Conservation (phyloP, 805 yeast species). For the Candida xyloterini region DNA sequence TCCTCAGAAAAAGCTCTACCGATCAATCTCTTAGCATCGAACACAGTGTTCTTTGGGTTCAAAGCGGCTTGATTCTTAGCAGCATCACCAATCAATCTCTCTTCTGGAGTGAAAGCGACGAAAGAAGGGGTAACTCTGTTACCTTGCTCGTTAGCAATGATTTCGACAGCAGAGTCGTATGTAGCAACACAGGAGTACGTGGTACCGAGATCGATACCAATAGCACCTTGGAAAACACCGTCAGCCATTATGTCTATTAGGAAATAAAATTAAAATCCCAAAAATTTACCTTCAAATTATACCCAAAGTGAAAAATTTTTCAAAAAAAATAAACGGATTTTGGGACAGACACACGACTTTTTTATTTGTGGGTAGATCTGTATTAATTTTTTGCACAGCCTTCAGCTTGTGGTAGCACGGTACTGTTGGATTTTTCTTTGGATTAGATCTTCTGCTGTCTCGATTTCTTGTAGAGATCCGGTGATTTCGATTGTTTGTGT, state of each 20-base stretch:
- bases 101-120: conserved; percentile 91
- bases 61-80: conserved; percentile 97
- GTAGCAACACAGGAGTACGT: conserved; percentile 77
- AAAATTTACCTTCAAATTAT: conserved; percentile 8
- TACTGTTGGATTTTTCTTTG: conserved; percentile 9
- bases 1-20: conserved; percentile 88
- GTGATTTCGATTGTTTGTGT: conserved; percentile 16
- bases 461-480: conserved; percentile 12
- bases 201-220: conserved; percentile 98
- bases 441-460: conserved; percentile 14
- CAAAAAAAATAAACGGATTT: conserved; percentile 13
- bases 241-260: conserved; percentile 67
- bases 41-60: conserved; percentile 87
- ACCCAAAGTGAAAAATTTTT: conserved; percentile 22
- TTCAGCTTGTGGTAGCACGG: conserved; percentile 13
- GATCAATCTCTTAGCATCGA: conserved; percentile 89
- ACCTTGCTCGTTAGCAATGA: conserved; percentile 95
- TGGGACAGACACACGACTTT: conserved; percentile 1
- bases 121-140: conserved; percentile 96
- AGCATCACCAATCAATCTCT: conserved; percentile 93
- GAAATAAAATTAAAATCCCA: conserved; percentile 10
- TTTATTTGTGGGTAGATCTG: not conserved
- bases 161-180: conserved; percentile 70
- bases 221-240: conserved; percentile 99
- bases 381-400: conserved; percentile 7